These are phyloP conservation scores for Umbelopsis sp. DNA, from an alignment of 192 early-diverging fungal genomes.

Conservation along the genomic window DNA sequence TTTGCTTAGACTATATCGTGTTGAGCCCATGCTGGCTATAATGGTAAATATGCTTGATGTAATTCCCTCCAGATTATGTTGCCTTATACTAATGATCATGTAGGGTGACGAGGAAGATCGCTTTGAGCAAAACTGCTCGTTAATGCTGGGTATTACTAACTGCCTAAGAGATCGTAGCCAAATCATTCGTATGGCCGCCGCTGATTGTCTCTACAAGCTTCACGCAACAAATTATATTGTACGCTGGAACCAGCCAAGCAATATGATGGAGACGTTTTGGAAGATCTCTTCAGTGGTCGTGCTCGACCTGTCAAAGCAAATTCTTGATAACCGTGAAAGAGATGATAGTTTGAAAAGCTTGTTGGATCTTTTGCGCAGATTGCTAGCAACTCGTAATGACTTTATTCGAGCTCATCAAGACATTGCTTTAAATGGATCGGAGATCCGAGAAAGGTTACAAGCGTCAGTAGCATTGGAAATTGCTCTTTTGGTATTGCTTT, in stretches of 20 bases:
- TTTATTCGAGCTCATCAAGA: constrained; percentile 57
- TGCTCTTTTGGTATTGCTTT: constrained; percentile 74
- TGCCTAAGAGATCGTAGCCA: constrained; percentile 76
- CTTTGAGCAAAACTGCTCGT: constrained; percentile 73
- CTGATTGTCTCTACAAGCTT: constrained; percentile 72
- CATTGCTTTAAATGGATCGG: constrained; percentile 53
- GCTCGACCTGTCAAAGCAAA: constrained; percentile 69
- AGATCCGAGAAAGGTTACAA: constrained; percentile 65
- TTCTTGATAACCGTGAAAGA: constrained; percentile 73
- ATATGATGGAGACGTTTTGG: constrained; percentile 81
- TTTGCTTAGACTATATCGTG: constrained; percentile 75
- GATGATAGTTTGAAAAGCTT: constrained; percentile 68
- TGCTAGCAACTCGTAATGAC: constrained; percentile 67
- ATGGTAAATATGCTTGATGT: constrained; percentile 45
- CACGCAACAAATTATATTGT: constrained; percentile 71
- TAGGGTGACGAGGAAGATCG: constrained; percentile 66
- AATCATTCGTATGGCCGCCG: constrained; percentile 72
- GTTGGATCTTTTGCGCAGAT: constrained; percentile 65
- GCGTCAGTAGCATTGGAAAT: constrained; percentile 77
- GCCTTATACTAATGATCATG: constrained; percentile 15
- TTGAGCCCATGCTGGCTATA: constrained; percentile 77
- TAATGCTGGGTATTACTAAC: constrained; percentile 73
- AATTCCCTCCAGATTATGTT: too few relatives aligned
- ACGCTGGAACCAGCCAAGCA: constrained; percentile 79
- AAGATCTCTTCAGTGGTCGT: constrained; percentile 65